Evolutionary conservation across 1,139 yeast genomes (phyloP).

Genomic region (Candida albicans): DNA sequence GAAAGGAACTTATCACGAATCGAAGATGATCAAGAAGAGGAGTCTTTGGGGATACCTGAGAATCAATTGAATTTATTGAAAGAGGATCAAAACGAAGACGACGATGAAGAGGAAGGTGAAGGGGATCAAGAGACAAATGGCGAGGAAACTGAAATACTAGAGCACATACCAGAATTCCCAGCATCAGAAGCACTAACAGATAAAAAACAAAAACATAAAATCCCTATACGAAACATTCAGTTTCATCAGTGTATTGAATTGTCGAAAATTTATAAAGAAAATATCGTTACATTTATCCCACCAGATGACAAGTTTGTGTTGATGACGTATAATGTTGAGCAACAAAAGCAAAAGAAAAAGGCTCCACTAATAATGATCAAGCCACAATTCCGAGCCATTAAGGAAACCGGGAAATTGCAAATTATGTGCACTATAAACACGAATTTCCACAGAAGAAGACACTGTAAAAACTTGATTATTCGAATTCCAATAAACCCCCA

Average conservation of each 20-base stretch:
- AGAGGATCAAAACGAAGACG: conserved; percentile 18
- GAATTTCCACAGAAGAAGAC: conserved; percentile 36
- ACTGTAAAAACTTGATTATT: conserved; percentile 33
- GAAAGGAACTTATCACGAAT: conserved; percentile 35
- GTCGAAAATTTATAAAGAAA: conserved; percentile 37
- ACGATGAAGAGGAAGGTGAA: conserved; percentile 21
- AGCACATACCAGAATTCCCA: neutral
- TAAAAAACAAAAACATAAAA: conserved; percentile 15
- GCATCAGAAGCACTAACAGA: neutral
- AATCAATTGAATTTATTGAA: conserved; percentile 23
- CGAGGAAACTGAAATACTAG: neutral
- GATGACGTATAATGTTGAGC: conserved; percentile 44
- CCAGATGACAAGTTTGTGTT: conserved; percentile 47
- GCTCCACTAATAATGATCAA: conserved; percentile 40
- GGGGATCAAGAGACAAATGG: conserved; percentile 6
- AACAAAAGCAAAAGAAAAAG: conserved; percentile 34
- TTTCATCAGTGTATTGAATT: conserved; percentile 49
- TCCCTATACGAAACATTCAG: conserved; percentile 45
- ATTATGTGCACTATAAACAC: conserved; percentile 37
- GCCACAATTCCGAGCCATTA: conserved; percentile 34
- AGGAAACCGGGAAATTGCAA: conserved; percentile 29
- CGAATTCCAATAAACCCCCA: conserved; percentile 39
- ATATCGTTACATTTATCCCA: conserved; percentile 44
- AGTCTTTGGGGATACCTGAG: conserved; percentile 13
- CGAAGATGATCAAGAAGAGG: conserved; percentile 12